phyloP scores from a whole-genome alignment of 2,329 filamentous ascomycete genomes.

The Tolypocladium ovalisporum region DNA sequence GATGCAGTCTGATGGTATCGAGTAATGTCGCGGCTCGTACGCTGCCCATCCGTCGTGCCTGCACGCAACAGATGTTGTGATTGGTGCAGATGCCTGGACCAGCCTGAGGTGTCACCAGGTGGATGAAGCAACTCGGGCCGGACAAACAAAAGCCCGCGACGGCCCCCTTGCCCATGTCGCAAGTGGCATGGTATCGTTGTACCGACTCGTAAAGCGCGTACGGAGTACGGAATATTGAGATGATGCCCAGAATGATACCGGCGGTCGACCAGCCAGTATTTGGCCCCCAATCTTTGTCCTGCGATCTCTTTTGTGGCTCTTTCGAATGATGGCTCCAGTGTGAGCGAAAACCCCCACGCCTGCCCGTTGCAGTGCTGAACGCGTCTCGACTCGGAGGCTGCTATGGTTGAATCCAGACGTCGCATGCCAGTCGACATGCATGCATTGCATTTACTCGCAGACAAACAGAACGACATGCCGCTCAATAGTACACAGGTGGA shows the following conservation, averaged over 20 bases:
- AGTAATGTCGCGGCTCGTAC: neutral
- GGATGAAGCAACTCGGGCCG: neutral
- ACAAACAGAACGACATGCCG: too few relatives aligned
- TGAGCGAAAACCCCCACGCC: neutral
- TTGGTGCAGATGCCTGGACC: neutral
- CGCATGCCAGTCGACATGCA: too few relatives aligned
- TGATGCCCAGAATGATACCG: neutral
- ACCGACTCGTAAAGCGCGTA: neutral
- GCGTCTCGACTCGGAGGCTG: neutral
- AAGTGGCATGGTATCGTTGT: too few relatives aligned
- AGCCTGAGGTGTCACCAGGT: neutral
- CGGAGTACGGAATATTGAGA: neutral
- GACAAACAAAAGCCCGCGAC: neutral
- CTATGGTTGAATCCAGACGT: too few relatives aligned
- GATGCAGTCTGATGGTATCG: neutral
- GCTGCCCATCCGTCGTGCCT: neutral
- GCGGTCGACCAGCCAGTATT: neutral
- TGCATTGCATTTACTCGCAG: too few relatives aligned
- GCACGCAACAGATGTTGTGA: slow-evolving; percentile 1
- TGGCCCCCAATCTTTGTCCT: neutral
- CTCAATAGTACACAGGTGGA: too few relatives aligned
- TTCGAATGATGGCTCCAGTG: neutral
- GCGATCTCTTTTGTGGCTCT: neutral
- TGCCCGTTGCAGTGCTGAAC: neutral
- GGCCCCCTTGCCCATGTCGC: neutral